Percentiles rank a stretch among this genome's conserved stretches.
Conservation (phyloP, 1,284 basidiomycete species). For the Neotropicomus parvogracilis region DNA sequence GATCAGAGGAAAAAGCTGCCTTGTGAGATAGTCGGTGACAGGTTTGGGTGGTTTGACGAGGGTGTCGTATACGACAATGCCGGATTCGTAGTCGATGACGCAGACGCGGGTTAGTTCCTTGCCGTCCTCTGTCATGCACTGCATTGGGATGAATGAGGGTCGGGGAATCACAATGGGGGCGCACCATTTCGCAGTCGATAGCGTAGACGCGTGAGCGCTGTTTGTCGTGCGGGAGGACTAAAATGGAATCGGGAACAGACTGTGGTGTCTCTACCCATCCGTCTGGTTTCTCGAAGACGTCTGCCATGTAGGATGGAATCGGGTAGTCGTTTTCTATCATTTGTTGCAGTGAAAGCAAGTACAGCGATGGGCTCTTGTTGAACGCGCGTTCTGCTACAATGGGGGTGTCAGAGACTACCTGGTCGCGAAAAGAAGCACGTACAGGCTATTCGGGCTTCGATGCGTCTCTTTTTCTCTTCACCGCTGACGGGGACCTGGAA, state of each 20-base stretch:
- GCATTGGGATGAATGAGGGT: slow-evolving; percentile 6
- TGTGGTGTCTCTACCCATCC: slow-evolving; percentile 77
- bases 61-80: slow-evolving; percentile 76
- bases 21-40: slow-evolving; percentile 83
- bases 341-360: slow-evolving; percentile 73
- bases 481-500: slow-evolving; percentile 77
- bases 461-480: slow-evolving; percentile 71
- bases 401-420: slow-evolving; percentile 8
- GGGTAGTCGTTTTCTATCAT: slow-evolving; percentile 92
- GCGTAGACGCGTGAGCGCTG: slow-evolving; percentile 52
- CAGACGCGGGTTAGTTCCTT: slow-evolving; percentile 85
- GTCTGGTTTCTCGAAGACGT: slow-evolving; percentile 58
- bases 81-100: slow-evolving; percentile 71
- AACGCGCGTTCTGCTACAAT: slow-evolving; percentile 54
- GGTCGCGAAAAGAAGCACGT: slow-evolving; percentile 11
- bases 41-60: slow-evolving; percentile 82
- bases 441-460: slow-evolving; percentile 55
- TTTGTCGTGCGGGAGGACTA: slow-evolving; percentile 25
- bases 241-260: slow-evolving; percentile 34
- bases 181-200: slow-evolving; percentile 86
- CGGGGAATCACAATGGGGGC: slow-evolving; percentile 19
- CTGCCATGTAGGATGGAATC: slow-evolving; percentile 74
- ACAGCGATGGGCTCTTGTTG: slow-evolving; percentile 62
- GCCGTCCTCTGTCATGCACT: slow-evolving; percentile 85
- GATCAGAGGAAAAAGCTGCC: slow-evolving; percentile 41